Conservation (phyloP, 202 grass and related monocot genomes). For the Tripidium arundinaceum region DNA sequence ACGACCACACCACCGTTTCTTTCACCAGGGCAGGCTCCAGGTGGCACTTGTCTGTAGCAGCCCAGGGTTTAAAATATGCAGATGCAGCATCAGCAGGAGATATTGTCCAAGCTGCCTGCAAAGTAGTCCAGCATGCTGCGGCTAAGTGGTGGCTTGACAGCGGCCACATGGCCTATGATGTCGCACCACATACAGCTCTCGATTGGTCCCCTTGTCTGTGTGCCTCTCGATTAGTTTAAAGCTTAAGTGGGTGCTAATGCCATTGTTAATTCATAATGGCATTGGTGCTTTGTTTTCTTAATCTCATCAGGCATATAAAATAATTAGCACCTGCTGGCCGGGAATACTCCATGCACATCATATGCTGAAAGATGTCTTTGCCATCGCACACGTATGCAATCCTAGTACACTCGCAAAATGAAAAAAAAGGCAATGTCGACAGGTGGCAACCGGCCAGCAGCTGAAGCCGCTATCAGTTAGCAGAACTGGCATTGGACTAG, state of each 20-base stretch:
- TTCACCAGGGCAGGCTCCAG: constrained; percentile 7
- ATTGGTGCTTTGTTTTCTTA: constrained; percentile 27
- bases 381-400: constrained; percentile 6
- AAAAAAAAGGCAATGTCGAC: constrained; percentile 1
- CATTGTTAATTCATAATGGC: constrained; percentile 36
- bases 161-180: constrained; percentile 32
- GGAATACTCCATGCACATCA: constrained; percentile 30
- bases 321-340: background rate
- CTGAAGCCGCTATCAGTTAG: background rate
- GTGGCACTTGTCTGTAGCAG: constrained; percentile 14
- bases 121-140: background rate
- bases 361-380: background rate
- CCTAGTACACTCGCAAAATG: constrained; percentile 4
- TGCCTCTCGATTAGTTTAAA: constrained; percentile 27
- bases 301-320: background rate
- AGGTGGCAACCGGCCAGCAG: constrained; percentile 10
- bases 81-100: constrained; percentile 43
- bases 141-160: constrained; percentile 42
- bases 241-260: background rate
- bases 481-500: too few species aligned
- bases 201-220: constrained; percentile 13
- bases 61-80: constrained; percentile 43
- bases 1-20: too few species aligned
- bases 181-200: constrained; percentile 27
- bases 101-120: constrained; percentile 23